Conservation (phyloP, 768 basidiomycete genomes). For the Favolaschia claudopus region DNA sequence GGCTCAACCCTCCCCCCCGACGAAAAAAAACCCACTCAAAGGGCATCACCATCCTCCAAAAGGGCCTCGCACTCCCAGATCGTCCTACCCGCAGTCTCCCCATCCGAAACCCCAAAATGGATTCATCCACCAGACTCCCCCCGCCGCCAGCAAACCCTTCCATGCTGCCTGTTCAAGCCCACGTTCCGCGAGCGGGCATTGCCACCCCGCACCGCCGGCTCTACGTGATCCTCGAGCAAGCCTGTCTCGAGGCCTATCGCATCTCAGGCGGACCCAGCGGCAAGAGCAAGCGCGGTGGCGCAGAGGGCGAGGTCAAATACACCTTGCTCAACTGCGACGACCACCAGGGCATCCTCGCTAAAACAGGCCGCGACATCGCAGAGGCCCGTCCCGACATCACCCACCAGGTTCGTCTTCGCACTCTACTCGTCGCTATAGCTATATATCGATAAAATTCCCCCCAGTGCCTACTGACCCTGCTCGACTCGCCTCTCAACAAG, state of each 20-base stretch:
- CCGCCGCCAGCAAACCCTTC: constrained; percentile 69
- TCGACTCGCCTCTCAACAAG: constrained; percentile 98
- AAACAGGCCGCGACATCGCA: constrained; percentile 97
- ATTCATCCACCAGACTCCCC: constrained; percentile 49
- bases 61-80: constrained; percentile 58
- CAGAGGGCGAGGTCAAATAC: constrained; percentile 89
- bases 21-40: constrained; percentile 19
- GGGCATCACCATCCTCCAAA: constrained; percentile 27
- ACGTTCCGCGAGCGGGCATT: constrained; percentile 67
- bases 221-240: constrained; percentile 92
- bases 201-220: constrained; percentile 69
- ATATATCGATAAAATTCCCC: background rate
- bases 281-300: constrained; percentile 60
- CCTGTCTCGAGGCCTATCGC: constrained; percentile 95
- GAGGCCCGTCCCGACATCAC: constrained; percentile 99
- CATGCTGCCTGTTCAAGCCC: constrained; percentile 85
- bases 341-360: constrained; percentile 97
- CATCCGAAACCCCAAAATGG: constrained; percentile 32
- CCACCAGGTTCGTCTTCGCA: constrained; percentile 83
- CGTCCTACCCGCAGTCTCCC: constrained; percentile 55
- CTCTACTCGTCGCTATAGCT: constrained; percentile 11
- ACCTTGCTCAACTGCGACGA: constrained; percentile 98
- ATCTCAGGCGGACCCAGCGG: constrained; percentile 71
- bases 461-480: constrained; percentile 92
- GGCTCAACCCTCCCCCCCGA: constrained; percentile 10